Evolutionary conservation across 2,329 filamentous ascomycete genomes (phyloP), one percentile per base, ranked within the genome.

Genomic region (Colletotrichum sp.): DNA sequence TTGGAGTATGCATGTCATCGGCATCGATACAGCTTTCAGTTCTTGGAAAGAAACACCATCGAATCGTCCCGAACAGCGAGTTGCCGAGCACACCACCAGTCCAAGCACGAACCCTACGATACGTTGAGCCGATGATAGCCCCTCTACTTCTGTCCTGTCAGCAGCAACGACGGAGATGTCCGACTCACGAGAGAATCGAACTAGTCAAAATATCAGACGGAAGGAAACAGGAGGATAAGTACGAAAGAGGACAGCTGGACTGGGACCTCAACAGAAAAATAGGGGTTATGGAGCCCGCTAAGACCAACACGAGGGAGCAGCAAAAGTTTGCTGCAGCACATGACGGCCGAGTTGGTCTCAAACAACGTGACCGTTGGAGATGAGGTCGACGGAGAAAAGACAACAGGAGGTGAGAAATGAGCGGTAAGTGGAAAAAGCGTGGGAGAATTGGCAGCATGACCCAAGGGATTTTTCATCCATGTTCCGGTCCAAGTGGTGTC

Each of bases 361-460:
- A 26, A 44, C 69, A 62, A 36, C 28, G 72, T 62, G 72, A 72
- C 52, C 13, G 9, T 8, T 18, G 26, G 32, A 44, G 52, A 69
- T 44, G 52, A 60, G 12, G 3, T 24, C 6, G 21, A 49, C 12
- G 3, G 26, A 39, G 12, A 57, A 18, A 21, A 52, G n/a, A n/a
- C 21, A 2, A 18, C 28, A 70, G 30, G n/a, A 12, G 26, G 24
- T 69, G 6, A 39, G 36, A 66, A 71, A 72, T 57, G 52, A 75
- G 72, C 72, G 69, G 72, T 75, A 75, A 75, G 69, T 24, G 36
- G 13, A 44, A 60, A 52, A 21, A 21, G 44, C 44, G n/a, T 62
- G 28, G 28, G 59, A 34, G 30, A 8, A 32, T 34, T 30, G 44
- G 44, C 44, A 68, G 73, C 60, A 66, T 71, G 34, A 52, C 49